Evolutionary conservation across 306 rosid genomes (phyloP).

Genomic region (Aeschynomene evenia): DNA sequence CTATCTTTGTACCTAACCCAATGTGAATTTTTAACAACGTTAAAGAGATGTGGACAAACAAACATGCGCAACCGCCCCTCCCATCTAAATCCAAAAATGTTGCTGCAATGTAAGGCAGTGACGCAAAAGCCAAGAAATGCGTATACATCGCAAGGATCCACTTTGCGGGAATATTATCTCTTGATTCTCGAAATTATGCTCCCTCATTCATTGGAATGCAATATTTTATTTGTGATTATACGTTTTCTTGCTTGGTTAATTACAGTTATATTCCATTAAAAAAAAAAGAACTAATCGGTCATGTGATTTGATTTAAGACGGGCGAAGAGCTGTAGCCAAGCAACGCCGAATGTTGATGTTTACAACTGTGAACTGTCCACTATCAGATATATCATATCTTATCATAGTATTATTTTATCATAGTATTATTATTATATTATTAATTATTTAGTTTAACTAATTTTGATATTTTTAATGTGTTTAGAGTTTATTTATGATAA

Average conservation of each 20-base stretch:
- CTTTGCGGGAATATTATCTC: background rate
- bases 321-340: background rate
- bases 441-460: too few species aligned
- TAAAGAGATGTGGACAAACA: background rate
- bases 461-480: too few species aligned
- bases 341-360: background rate
- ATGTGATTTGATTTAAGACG: background rate
- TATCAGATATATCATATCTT: background rate
- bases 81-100: background rate
- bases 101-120: background rate
- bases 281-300: background rate
- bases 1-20: background rate
- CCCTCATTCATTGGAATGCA: background rate
- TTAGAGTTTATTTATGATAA: too few species aligned
- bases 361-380: background rate
- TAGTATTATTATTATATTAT: too few species aligned
- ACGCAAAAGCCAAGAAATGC: constrained; percentile 8
- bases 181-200: background rate
- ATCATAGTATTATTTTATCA: too few species aligned
- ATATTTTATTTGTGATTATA: background rate
- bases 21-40: background rate
- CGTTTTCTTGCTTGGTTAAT: background rate
- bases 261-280: background rate
- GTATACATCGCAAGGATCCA: background rate
- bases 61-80: background rate